phyloP scores from a whole-genome alignment of 139 green algal genomes.

The Closterium sp. region DNA sequence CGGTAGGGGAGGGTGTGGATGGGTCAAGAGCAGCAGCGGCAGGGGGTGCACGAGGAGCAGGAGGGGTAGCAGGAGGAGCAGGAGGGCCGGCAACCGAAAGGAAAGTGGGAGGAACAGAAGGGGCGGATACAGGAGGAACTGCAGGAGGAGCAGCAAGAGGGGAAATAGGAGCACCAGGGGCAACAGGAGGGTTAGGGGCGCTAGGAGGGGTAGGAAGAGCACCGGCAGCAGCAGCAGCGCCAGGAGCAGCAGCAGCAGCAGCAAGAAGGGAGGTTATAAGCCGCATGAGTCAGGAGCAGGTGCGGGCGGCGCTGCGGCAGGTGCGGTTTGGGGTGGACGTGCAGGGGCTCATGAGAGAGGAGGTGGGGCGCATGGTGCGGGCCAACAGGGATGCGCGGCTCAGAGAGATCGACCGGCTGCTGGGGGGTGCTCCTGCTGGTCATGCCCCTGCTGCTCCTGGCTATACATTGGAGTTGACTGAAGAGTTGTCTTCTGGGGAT shows the following conservation, averaged over 20 bases:
- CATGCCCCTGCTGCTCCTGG: not conserved
- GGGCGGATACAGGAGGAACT: not conserved
- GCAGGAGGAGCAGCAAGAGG: not conserved
- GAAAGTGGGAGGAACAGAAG: not conserved
- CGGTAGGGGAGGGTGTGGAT: not conserved
- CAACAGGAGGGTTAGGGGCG: too few species aligned
- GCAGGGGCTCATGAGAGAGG: not conserved
- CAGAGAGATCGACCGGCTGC: not conserved
- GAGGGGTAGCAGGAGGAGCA: constrained; percentile 8
- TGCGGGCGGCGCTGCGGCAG: not conserved
- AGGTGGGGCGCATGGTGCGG: not conserved
- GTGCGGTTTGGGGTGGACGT: not conserved
- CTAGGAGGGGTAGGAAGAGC: not conserved
- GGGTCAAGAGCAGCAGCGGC: not conserved
- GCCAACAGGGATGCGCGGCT: not conserved
- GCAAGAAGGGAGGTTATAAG: not conserved
- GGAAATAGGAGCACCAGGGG: not conserved
- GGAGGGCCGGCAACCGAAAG: constrained; percentile 1
- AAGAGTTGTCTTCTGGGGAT: too few species aligned
- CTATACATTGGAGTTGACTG: too few species aligned
- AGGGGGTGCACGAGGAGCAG: not conserved
- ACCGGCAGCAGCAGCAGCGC: not conserved
- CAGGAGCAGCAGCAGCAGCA: not conserved
- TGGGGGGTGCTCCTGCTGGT: not conserved
- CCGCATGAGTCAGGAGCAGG: not conserved